Conservation (phyloP, 805 yeast species). For the Candida railenensis region DNA sequence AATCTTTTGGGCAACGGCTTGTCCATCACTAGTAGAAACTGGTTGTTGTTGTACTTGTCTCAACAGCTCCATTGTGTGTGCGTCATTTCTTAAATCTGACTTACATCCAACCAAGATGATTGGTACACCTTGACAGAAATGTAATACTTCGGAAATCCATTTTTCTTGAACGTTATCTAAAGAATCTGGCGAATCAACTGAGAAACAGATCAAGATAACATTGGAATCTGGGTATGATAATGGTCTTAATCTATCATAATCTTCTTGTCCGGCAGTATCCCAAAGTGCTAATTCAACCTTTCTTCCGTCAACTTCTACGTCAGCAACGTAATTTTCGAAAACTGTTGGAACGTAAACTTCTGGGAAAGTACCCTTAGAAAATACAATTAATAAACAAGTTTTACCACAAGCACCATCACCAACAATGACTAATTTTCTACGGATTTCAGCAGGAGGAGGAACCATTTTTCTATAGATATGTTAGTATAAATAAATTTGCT, state of each 20-base stretch:
- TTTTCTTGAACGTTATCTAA: conserved; percentile 92
- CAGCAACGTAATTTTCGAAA: conserved; percentile 96
- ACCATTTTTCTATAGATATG: conserved; percentile 20
- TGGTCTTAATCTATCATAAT: conserved; percentile 91
- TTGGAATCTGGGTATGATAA: conserved; percentile 89
- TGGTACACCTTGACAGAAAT: conserved; percentile 93
- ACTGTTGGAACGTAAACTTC: conserved; percentile 96
- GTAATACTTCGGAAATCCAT: conserved; percentile 92
- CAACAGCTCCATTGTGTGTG: conserved; percentile 70
- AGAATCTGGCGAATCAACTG: conserved; percentile 88
- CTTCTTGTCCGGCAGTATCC: conserved; percentile 99
- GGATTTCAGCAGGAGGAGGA: conserved; percentile 52
- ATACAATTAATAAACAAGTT: conserved; percentile 81
- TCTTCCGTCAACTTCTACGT: conserved; percentile 65
- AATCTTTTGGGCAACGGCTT: conserved; percentile 82
- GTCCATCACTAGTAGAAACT: conserved; percentile 79
- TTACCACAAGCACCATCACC: conserved; percentile 99
- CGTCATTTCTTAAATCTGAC: conserved; percentile 83
- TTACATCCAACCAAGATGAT: conserved; percentile 91
- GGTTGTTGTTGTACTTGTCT: conserved; percentile 77
- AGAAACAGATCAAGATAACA: conserved; percentile 88
- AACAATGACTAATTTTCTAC: conserved; percentile 88
- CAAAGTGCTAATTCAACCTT: conserved; percentile 87
- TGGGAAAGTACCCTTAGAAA: conserved; percentile 88
- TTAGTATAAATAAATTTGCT: neutral